A percentile compares a stretch with the other conserved stretches of the same genome.
These are phyloP conservation scores for Aspergillus bertholletiae DNA, from an alignment of 495 filamentous ascomycete genomes.

Conservation along the genomic window DNA sequence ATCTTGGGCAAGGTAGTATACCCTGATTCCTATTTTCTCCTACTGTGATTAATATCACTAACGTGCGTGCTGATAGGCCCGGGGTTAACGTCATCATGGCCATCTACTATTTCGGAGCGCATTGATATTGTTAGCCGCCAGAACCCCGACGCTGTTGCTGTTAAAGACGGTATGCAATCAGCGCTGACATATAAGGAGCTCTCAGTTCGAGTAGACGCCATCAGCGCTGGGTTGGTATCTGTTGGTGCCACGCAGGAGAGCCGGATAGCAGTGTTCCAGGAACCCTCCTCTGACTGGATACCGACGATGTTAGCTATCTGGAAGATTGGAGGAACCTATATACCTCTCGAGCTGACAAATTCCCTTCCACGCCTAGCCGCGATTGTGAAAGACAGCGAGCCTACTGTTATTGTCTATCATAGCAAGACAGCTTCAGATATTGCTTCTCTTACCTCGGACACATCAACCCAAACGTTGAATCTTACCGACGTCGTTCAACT, in stretches of 20 bases:
- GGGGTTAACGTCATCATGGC: not conserved
- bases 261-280: conserved; percentile 15
- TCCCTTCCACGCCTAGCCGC: conserved; percentile 26
- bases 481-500: no score
- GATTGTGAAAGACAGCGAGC: conserved; percentile 20
- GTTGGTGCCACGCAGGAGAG: conserved; percentile 22
- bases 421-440: no score
- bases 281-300: conserved; percentile 39
- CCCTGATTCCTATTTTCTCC: not conserved
- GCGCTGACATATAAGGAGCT: no score
- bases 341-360: conserved; percentile 46
- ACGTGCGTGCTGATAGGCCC: not conserved
- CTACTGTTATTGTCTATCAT: conserved; percentile 5
- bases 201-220: no score
- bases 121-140: not conserved
- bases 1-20: not conserved
- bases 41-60: not conserved
- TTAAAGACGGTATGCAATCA: conserved; percentile 1
- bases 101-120: not conserved
- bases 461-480: no score
- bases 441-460: no score
- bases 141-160: not conserved
- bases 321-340: conserved; percentile 43
- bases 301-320: conserved; percentile 49
- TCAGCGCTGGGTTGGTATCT: conserved; percentile 16